Conservation (phyloP, 805 yeast species). For the Yarrowia phangngaensis region DNA sequence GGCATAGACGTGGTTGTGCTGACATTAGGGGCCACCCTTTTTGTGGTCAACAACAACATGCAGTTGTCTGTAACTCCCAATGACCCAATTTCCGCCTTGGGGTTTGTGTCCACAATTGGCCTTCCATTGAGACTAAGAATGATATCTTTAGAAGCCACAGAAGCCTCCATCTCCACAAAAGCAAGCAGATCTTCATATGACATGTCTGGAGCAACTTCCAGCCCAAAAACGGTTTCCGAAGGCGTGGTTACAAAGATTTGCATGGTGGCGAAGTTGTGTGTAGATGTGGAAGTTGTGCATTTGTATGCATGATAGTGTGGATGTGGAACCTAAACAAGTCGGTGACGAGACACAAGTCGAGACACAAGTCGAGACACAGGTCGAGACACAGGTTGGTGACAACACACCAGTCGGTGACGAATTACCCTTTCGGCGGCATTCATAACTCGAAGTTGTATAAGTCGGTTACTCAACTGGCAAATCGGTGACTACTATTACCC, state of each 20-base stretch:
- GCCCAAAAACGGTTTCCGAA: slow-evolving; percentile 13
- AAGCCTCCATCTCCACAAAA: slow-evolving; percentile 21
- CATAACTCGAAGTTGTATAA: too few relatives aligned
- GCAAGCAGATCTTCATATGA: slow-evolving; percentile 20
- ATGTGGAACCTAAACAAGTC: too few relatives aligned
- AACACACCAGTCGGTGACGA: too few relatives aligned
- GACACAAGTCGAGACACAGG: too few relatives aligned
- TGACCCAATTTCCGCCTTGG: slow-evolving; percentile 8
- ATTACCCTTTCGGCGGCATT: too few relatives aligned
- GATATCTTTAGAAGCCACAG: slow-evolving; percentile 9
- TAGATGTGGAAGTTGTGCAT: too few relatives aligned
- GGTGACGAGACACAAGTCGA: too few relatives aligned
- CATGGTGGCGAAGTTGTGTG: neutral
- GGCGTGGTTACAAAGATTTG: slow-evolving; percentile 19
- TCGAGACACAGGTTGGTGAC: too few relatives aligned
- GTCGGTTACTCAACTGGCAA: too few relatives aligned
- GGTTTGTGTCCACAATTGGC: slow-evolving; percentile 3
- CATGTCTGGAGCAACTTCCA: slow-evolving; percentile 17
- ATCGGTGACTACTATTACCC: too few relatives aligned
- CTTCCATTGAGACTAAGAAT: slow-evolving; percentile 10
- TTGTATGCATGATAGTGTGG: too few relatives aligned
- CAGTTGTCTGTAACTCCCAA: slow-evolving; percentile 5
- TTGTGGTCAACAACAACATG: slow-evolving; percentile 8
- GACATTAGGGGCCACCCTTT: slow-evolving; percentile 2
- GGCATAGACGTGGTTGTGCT: slow-evolving; percentile 28